A percentile compares a stretch with the other conserved stretches of the same genome.
Evolutionary conservation across 2,329 filamentous ascomycete genomes (phyloP).

Genomic region (Cladorrhinum sp.): DNA sequence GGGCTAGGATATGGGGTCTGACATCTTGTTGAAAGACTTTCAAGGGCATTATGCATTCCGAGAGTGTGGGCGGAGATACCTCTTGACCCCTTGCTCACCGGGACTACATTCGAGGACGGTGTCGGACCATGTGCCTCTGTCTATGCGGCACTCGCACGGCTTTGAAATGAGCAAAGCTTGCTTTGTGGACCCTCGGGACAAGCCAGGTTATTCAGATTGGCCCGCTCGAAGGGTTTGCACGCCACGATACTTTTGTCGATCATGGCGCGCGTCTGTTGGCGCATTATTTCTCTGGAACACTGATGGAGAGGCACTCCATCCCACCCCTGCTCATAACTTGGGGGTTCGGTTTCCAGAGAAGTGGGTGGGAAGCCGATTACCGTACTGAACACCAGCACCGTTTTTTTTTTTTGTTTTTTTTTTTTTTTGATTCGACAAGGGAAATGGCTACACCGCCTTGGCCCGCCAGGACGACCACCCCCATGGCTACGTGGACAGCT

Average conservation of each 20-base stretch:
- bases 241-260: constrained; percentile 37
- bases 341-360: constrained; percentile 12
- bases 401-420: neutral
- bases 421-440: constrained; percentile 10
- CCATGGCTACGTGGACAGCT: constrained; percentile 20
- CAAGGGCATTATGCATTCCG: constrained; percentile 24
- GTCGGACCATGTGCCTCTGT: constrained; percentile 24
- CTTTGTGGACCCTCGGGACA: constrained; percentile 31
- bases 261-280: constrained; percentile 26
- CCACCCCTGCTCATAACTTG: constrained; percentile 23
- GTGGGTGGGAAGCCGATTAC: constrained; percentile 16
- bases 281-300: constrained; percentile 19
- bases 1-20: constrained; percentile 13
- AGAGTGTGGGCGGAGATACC: constrained; percentile 23
- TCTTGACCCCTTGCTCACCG: constrained; percentile 24
- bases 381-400: constrained; percentile 14
- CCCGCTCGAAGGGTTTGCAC: constrained; percentile 28
- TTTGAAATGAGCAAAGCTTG: constrained; percentile 31
- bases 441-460: constrained; percentile 19
- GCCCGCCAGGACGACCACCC: constrained; percentile 13
- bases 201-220: constrained; percentile 33
- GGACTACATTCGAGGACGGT: constrained; percentile 20
- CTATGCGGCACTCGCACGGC: constrained; percentile 30
- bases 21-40: constrained; percentile 24
- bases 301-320: constrained; percentile 15